Evolutionary conservation across 2,329 filamentous ascomycete species (phyloP).

Genomic region (Penicillium janthinellum): DNA sequence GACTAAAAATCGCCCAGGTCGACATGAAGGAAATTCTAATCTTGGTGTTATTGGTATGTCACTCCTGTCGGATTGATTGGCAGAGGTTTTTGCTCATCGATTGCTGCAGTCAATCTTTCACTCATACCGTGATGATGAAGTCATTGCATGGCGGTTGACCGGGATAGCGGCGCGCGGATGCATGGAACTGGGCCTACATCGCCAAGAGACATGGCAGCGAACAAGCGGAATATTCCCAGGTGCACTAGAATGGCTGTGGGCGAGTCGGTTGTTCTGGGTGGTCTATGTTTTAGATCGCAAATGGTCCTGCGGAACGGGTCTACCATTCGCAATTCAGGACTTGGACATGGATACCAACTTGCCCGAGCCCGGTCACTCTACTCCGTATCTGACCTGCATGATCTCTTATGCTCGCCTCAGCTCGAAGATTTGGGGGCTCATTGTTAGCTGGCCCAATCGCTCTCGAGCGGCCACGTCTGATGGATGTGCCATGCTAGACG

Average conservation of each 20-base stretch:
- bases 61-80: too few species aligned
- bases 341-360: conserved; percentile 54
- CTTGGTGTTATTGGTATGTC: conserved; percentile 30
- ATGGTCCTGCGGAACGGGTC: conserved; percentile 56
- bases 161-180: conserved; percentile 51
- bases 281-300: conserved; percentile 56
- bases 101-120: conserved; percentile 37
- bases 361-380: conserved; percentile 45
- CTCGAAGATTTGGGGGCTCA: conserved; percentile 51
- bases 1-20: conserved; percentile 38
- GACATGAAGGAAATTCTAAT: conserved; percentile 43
- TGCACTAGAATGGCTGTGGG: conserved; percentile 39
- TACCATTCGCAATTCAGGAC: conserved; percentile 53
- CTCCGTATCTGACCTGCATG: conserved; percentile 51
- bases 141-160: conserved; percentile 53
- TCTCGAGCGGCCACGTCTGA: conserved; percentile 40
- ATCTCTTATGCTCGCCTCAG: conserved; percentile 52
- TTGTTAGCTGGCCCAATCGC: conserved; percentile 41
- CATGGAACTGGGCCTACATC: conserved; percentile 54
- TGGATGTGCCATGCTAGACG: conserved; percentile 44
- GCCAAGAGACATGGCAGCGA: conserved; percentile 45
- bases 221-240: conserved; percentile 40
- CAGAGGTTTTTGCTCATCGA: not conserved
- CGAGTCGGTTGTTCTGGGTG: conserved; percentile 51
- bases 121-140: conserved; percentile 53